These are phyloP conservation scores for Backusella westeae DNA, from an alignment of 192 early-diverging fungal species.

Conservation along the genomic window DNA sequence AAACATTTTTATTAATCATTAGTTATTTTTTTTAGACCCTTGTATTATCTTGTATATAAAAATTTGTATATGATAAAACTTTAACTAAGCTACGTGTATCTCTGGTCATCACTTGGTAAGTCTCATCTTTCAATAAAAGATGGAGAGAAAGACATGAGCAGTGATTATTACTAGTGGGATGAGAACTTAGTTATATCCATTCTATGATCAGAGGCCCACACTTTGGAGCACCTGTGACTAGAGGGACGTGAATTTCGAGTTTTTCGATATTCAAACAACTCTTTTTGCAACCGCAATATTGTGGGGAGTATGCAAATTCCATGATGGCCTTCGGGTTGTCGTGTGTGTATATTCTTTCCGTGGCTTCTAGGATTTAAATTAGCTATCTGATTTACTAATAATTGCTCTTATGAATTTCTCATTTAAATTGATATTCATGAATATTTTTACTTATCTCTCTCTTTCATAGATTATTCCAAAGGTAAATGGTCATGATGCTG, in stretches of 20 bases:
- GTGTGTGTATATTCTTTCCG: constrained; percentile 11
- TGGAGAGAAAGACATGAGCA: not conserved
- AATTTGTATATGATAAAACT: not conserved
- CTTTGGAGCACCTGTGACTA: not conserved
- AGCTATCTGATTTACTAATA: constrained; percentile 12
- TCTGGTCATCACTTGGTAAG: not conserved
- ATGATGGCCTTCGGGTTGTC: not conserved
- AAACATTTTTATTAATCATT: not conserved
- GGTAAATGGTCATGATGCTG: no score
- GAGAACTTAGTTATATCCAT: constrained; percentile 26
- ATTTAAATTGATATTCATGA: not conserved
- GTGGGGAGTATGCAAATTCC: constrained; percentile 5
- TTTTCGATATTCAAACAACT: constrained; percentile 3
- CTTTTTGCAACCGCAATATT: not conserved
- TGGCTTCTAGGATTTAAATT: constrained; percentile 25
- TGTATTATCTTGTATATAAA: not conserved
- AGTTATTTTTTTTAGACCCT: not conserved
- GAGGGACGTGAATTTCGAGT: constrained; percentile 7
- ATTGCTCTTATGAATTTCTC: not conserved
- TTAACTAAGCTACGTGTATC: not conserved
- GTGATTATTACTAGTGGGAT: not conserved
- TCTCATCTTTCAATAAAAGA: not conserved
- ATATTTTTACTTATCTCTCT: not conserved
- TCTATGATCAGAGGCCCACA: constrained; percentile 27
- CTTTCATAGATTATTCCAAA: not conserved